A percentile compares a stretch with the other conserved stretches of the same genome.
These are phyloP conservation scores for Xylariaceae sp. DNA, from an alignment of 2,329 filamentous ascomycete genomes.

Conservation along the genomic window DNA sequence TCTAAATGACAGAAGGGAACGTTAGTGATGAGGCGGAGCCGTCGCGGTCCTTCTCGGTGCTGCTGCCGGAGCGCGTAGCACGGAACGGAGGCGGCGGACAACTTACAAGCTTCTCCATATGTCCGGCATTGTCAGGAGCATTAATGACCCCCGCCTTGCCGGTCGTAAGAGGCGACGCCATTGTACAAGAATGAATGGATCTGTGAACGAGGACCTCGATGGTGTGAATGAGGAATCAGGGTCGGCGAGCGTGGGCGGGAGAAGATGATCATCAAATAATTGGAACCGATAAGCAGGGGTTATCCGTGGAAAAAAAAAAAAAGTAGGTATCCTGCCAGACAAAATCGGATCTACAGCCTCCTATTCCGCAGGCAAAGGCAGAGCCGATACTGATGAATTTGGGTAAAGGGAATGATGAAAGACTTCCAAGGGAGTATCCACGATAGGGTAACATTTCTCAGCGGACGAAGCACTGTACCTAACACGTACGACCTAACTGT, in stretches of 20 bases:
- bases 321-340: constrained; percentile 10
- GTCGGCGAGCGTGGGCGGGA: constrained; percentile 2
- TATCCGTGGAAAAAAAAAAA: background rate
- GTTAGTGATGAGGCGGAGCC: constrained; percentile 8
- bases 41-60: constrained; percentile 7
- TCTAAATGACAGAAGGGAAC: constrained; percentile 34
- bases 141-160: constrained; percentile 50
- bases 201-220: constrained; percentile 10
- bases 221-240: constrained; percentile 7
- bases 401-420: constrained; percentile 22
- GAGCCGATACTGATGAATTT: constrained; percentile 13
- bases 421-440: constrained; percentile 20
- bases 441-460: constrained; percentile 8
- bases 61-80: constrained; percentile 10
- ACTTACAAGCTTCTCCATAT: constrained; percentile 56
- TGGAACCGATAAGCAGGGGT: background rate
- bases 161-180: constrained; percentile 21
- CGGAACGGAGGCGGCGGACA: constrained; percentile 12
- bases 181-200: constrained; percentile 16
- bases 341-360: constrained; percentile 13
- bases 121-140: constrained; percentile 45
- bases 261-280: constrained; percentile 8
- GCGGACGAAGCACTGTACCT: constrained; percentile 1
- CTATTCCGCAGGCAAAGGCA: constrained; percentile 17
- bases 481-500: background rate